These are phyloP conservation scores for Claviceps pazoutovae DNA, from an alignment of 2,329 filamentous ascomycete genomes.

Conservation along the genomic window DNA sequence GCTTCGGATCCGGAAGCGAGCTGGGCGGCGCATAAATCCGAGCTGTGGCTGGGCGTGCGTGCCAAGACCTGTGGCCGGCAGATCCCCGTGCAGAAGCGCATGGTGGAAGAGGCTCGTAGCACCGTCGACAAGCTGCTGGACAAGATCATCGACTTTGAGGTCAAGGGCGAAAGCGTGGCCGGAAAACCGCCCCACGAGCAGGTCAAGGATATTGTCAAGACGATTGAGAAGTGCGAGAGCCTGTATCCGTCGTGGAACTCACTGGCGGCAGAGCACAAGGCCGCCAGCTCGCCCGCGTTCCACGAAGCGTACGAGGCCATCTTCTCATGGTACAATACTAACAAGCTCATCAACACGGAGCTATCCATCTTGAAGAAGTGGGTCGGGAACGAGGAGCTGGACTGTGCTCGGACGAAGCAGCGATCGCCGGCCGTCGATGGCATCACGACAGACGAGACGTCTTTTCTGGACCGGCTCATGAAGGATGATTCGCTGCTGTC, in stretches of 20 bases:
- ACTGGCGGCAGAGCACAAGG: slow-evolving; percentile 60
- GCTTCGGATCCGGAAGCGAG: slow-evolving; percentile 45
- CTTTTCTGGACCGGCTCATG: slow-evolving; percentile 85
- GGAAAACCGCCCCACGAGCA: slow-evolving; percentile 80
- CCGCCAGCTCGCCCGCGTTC: slow-evolving; percentile 64
- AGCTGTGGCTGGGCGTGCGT: slow-evolving; percentile 79
- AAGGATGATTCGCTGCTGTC: slow-evolving; percentile 93
- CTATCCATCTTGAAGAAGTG: slow-evolving; percentile 82
- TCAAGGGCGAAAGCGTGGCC: slow-evolving; percentile 83
- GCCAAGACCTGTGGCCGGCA: slow-evolving; percentile 75
- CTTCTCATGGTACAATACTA: slow-evolving; percentile 94
- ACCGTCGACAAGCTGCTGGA: slow-evolving; percentile 65
- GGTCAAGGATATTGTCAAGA: slow-evolving; percentile 75
- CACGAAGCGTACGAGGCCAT: slow-evolving; percentile 76
- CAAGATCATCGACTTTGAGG: slow-evolving; percentile 82
- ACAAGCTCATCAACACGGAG: slow-evolving; percentile 89
- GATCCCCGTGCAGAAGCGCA: slow-evolving; percentile 67
- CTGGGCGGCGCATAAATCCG: slow-evolving; percentile 56
- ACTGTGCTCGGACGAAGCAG: slow-evolving; percentile 66
- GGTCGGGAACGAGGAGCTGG: slow-evolving; percentile 92
- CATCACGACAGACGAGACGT: slow-evolving; percentile 70
- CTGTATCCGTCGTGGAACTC: slow-evolving; percentile 71
- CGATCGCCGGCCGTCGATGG: slow-evolving; percentile 52
- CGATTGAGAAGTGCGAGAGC: slow-evolving; percentile 78
- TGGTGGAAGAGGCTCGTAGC: slow-evolving; percentile 72